A percentile compares a stretch with the other conserved stretches of the same genome.
phyloP scores from a whole-genome alignment of 306 rosid species.

The Lathyrus tuberosus region DNA sequence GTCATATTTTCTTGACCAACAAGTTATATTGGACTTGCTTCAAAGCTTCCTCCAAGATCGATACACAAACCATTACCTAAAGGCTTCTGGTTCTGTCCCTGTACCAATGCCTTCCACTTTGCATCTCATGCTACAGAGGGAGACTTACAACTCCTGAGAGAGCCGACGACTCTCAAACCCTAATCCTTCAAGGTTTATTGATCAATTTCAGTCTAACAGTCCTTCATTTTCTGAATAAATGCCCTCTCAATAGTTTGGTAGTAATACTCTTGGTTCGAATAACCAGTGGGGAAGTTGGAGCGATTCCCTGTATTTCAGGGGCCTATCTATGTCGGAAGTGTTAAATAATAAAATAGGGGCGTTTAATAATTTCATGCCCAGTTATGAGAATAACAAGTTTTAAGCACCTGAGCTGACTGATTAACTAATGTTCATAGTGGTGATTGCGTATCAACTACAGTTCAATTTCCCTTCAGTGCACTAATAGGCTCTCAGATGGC shows the following conservation, averaged over 20 bases:
- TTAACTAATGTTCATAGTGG: conserved; percentile 30
- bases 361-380: conserved; percentile 42
- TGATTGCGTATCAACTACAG: conserved; percentile 23
- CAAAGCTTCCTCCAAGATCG: no score
- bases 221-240: conserved; percentile 44
- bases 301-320: conserved; percentile 46
- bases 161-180: no score
- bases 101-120: no score
- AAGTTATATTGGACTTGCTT: no score
- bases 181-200: conserved; percentile 43
- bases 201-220: conserved; percentile 48
- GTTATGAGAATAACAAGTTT: conserved; percentile 45
- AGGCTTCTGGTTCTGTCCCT: no score
- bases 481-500: conserved; percentile 29
- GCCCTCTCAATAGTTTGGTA: conserved; percentile 43
- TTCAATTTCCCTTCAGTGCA: conserved; percentile 26
- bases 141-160: no score
- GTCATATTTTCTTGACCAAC: no score
- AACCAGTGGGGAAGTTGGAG: conserved; percentile 50
- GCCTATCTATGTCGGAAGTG: conserved; percentile 44
- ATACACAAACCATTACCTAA: no score
- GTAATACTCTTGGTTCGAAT: conserved; percentile 42
- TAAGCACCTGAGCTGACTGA: conserved; percentile 34
- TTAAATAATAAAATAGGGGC: conserved; percentile 44
- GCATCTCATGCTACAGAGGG: no score